Evolutionary conservation across 2,329 filamentous ascomycete genomes (phyloP), one percentile per base, ranked within the genome.

Genomic region (Cordyceps cateniannulata): DNA sequence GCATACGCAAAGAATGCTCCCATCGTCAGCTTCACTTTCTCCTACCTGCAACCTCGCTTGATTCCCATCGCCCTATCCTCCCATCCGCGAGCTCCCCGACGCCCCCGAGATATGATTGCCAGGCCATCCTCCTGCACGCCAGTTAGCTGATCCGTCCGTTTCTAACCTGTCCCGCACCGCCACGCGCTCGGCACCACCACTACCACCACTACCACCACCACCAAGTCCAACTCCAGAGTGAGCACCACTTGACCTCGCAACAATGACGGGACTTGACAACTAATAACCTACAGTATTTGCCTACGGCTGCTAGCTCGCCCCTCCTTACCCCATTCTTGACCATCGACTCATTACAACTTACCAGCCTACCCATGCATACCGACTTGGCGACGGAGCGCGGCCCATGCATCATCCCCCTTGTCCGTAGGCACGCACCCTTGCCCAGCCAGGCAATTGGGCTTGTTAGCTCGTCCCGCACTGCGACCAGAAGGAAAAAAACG

Each of bases 381-480:
- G 45, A 50, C 55, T 58, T 40, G 55, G 45, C 48, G 32, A 44
- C 29, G 47, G 48, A 44, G 56, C 25, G 48, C 38, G 56, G 56
- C 48, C 56, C 56, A 59, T 59, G 56, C 56, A 51, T 45, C 48
- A 27, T 50, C 22, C 32, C 56, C 56, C 56, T 44, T 51, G 56
- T 52, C 47, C 9, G n/a, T 14, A 24, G 18, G 22, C 35, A 58
- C 32, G 45, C 35, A 50, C 24, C 55, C 55, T 50, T 49, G 55
- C 55, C 55, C 55, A 29, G 35, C 55, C 55, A 50, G 44, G 54
- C 54, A 45, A 27, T 35, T 47, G 16, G 42, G 29, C 32, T 59
- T 20, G 38, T 38, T 49, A 50, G 55, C 55, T 42, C 24, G 45
- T 49, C 55, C 55, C 55, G 45, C 55, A 58, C 32, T 38, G 16